These are phyloP conservation scores for Capsicum chinense DNA, from an alignment of 257 asterid species.

Conservation along the genomic window DNA sequence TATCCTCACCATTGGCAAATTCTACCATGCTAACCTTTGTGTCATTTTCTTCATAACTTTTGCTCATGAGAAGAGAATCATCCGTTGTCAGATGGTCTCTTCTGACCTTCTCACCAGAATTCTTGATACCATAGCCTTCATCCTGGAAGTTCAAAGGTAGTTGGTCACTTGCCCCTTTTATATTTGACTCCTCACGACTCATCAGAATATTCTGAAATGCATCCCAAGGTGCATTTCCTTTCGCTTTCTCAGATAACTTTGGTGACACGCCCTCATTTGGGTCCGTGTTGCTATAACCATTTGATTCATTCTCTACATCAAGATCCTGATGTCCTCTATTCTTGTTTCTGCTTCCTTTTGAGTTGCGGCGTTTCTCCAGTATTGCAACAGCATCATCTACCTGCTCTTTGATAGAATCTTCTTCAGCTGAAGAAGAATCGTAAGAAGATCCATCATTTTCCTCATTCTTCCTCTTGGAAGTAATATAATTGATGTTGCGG, in stretches of 20 bases:
- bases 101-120: constrained; percentile 47
- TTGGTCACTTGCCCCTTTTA: constrained; percentile 37
- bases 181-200: constrained; percentile 54
- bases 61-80: constrained; percentile 57
- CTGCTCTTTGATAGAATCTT: constrained; percentile 65
- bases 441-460: constrained; percentile 55
- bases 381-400: constrained; percentile 65
- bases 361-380: constrained; percentile 47
- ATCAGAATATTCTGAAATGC: constrained; percentile 75
- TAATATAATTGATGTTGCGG: constrained; percentile 82
- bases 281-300: constrained; percentile 41
- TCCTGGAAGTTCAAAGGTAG: constrained; percentile 44
- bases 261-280: constrained; percentile 30
- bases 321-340: constrained; percentile 44
- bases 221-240: constrained; percentile 57
- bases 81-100: constrained; percentile 44
- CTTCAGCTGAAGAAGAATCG: constrained; percentile 56
- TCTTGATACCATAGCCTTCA: constrained; percentile 45
- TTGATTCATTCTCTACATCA: constrained; percentile 39
- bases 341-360: constrained; percentile 42
- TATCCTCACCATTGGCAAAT: constrained; percentile 59
- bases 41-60: constrained; percentile 46
- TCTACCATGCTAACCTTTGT: constrained; percentile 37
- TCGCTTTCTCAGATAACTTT: constrained; percentile 43
- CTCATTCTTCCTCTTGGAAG: constrained; percentile 65